Percentiles rank a stretch among this genome's conserved stretches.
Evolutionary conservation across 768 basidiomycete species (phyloP).

Genomic region (Leccinum longicurvipes): DNA sequence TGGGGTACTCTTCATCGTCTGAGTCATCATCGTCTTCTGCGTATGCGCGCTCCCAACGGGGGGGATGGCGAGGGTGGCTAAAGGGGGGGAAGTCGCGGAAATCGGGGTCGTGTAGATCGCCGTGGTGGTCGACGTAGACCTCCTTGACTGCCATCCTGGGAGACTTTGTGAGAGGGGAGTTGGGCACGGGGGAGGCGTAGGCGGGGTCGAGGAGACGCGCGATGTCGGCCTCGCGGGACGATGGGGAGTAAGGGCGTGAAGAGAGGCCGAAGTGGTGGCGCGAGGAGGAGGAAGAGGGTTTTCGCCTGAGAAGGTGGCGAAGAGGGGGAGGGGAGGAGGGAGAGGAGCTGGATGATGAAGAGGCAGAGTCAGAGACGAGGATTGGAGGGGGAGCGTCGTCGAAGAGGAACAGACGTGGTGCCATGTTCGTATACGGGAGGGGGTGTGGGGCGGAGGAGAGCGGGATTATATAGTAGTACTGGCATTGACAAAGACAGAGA

Average conservation of each 20-base stretch:
- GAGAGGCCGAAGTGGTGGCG: constrained; percentile 11
- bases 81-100: constrained; percentile 59
- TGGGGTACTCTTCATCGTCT: constrained; percentile 32
- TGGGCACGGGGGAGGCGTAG: constrained; percentile 41
- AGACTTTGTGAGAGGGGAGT: constrained; percentile 21
- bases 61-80: constrained; percentile 21
- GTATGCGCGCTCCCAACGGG: constrained; percentile 35
- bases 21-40: constrained; percentile 26
- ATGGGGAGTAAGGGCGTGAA: constrained; percentile 33
- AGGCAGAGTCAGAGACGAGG: constrained; percentile 17
- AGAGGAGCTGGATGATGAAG: constrained; percentile 16
- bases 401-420: not conserved
- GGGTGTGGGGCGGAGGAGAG: constrained; percentile 15
- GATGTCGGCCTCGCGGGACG: constrained; percentile 47
- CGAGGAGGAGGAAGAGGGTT: constrained; percentile 28
- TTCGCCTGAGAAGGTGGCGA: constrained; percentile 24
- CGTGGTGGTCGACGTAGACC: constrained; percentile 59
- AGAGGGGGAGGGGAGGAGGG: constrained; percentile 15
- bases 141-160: constrained; percentile 15
- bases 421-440: not conserved
- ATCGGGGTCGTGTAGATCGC: constrained; percentile 66
- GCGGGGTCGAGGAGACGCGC: constrained; percentile 64
- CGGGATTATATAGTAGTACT: constrained; percentile 30
- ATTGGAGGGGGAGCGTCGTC: constrained; percentile 12
- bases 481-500: constrained; percentile 26